Conservation (phyloP, 441 rosid genomes). For the Populus hybrid region DNA sequence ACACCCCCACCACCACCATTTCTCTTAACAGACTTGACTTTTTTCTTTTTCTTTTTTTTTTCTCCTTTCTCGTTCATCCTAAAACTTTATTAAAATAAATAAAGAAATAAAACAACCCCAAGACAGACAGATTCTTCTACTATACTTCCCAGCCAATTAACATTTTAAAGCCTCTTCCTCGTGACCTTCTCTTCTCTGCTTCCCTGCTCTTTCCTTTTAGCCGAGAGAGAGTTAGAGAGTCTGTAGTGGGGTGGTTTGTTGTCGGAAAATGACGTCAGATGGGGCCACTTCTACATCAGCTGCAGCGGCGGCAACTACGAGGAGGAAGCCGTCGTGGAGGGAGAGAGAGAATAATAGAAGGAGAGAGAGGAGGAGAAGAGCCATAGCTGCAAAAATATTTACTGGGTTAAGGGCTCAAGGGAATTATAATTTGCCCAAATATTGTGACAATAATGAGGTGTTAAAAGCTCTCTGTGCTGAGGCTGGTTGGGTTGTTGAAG, state of each 20-base stretch:
- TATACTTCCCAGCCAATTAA: slow-evolving; percentile 34
- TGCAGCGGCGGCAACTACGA: slow-evolving; percentile 24
- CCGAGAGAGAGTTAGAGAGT: neutral
- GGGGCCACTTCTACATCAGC: slow-evolving; percentile 78
- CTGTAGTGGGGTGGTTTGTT: slow-evolving; percentile 6
- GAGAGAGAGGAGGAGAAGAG: slow-evolving; percentile 86
- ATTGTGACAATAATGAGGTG: slow-evolving; percentile 96
- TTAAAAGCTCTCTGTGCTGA: slow-evolving; percentile 56
- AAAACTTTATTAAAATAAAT: neutral
- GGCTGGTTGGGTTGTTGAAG: slow-evolving; percentile 71
- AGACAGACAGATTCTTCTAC: slow-evolving; percentile 35
- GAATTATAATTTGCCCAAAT: slow-evolving; percentile 84
- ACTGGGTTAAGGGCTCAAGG: slow-evolving; percentile 86
- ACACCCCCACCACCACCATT: slow-evolving; percentile 14
- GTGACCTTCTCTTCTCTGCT: slow-evolving; percentile 41
- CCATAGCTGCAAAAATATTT: slow-evolving; percentile 81
- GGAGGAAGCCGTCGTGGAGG: slow-evolving; percentile 96
- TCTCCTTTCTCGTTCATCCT: neutral
- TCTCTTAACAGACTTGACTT: slow-evolving; percentile 3
- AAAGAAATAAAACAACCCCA: neutral
- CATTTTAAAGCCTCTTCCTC: slow-evolving; percentile 50
- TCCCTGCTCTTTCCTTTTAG: slow-evolving; percentile 18
- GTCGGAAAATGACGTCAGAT: slow-evolving; percentile 73
- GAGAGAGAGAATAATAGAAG: slow-evolving; percentile 96
- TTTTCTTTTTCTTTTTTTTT: neutral